phyloP scores from a whole-genome alignment of 345 rosid species.

The Trapa incisa region DNA sequence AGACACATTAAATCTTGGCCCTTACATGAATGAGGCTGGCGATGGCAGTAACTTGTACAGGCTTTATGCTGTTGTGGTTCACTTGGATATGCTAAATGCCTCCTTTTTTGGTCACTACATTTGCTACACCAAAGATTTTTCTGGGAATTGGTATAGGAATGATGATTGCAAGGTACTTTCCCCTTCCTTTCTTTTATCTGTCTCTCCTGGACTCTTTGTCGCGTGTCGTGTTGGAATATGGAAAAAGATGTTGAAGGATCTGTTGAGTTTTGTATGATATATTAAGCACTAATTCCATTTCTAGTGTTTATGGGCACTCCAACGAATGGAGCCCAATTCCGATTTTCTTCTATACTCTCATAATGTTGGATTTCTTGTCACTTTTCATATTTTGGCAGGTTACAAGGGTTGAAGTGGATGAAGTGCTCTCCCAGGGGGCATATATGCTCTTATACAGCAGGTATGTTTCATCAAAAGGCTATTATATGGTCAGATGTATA shows the following conservation, averaged over 20 bases:
- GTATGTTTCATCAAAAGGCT: constrained; percentile 16
- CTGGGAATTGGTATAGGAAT: constrained; percentile 69
- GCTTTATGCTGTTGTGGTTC: constrained; percentile 97
- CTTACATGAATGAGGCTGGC: constrained; percentile 72
- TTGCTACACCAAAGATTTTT: constrained; percentile 73
- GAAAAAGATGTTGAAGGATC: background rate
- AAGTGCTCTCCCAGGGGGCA: constrained; percentile 87
- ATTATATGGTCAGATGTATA: background rate
- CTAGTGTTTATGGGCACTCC: background rate
- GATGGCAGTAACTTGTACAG: constrained; percentile 55
- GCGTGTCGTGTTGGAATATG: background rate
- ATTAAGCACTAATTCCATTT: background rate
- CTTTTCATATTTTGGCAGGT: constrained; percentile 37
- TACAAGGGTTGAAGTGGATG: constrained; percentile 51
- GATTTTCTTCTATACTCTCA: background rate
- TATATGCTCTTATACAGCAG: constrained; percentile 96
- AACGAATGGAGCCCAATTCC: background rate
- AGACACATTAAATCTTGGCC: constrained; percentile 67
- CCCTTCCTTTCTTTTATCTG: too few relatives aligned
- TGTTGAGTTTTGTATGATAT: background rate
- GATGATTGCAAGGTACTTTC: constrained; percentile 77
- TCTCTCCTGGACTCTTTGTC: background rate
- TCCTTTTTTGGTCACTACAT: constrained; percentile 96
- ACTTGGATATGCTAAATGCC: constrained; percentile 93
- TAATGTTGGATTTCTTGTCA: constrained; percentile 6